Evolutionary conservation across 306 rosid species (phyloP), one percentile per base, ranked within the genome.

Genomic region (Pueraria montana): DNA sequence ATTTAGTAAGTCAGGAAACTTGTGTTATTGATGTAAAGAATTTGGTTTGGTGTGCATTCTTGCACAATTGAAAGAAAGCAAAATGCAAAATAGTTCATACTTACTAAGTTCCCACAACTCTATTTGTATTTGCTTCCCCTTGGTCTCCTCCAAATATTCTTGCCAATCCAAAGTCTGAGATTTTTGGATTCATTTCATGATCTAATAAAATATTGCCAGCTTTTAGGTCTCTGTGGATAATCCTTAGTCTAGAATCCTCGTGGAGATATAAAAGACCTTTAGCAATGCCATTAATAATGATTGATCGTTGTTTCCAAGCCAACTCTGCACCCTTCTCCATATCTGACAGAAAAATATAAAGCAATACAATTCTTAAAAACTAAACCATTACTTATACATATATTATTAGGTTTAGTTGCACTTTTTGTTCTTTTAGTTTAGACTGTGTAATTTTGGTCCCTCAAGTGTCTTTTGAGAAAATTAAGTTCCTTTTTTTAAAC

Each of bases 91-190:
- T 40, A 5, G 30, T 52, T 48, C 46, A 80, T n/a, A 80, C 94
- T 86, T 78, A 91, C 92, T 82, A 85, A 17, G 91, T 91, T 64
- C 95, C 92, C 4, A 83, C 91, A 58, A 89, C 84, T 84, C 84
- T 87, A 55, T 42, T 72, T 20, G 93, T 91, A 38, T 83, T 87
- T 65, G 89, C 86, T 2, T 75, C 77, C 50, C 40, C 78, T 11
- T 89, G 88, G 64, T 89, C 85, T 50, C 69, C 85, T 59, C 75
- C 74, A 81, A 89, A 87, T 45, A 70, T 80, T 80, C 90, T 86
- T 20, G 95, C 89, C 20, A 88, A 68, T 76, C 92, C 93, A 63
- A 91, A 91, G 72, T 89, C 90, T 32, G 90, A 85, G 53, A 89
- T 89, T 83, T 91, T 91, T 14, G 89, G 83, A 78, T 80, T 84